Conservation (phyloP, 768 basidiomycete genomes). For the Phylloporus rhodoxanthus region DNA sequence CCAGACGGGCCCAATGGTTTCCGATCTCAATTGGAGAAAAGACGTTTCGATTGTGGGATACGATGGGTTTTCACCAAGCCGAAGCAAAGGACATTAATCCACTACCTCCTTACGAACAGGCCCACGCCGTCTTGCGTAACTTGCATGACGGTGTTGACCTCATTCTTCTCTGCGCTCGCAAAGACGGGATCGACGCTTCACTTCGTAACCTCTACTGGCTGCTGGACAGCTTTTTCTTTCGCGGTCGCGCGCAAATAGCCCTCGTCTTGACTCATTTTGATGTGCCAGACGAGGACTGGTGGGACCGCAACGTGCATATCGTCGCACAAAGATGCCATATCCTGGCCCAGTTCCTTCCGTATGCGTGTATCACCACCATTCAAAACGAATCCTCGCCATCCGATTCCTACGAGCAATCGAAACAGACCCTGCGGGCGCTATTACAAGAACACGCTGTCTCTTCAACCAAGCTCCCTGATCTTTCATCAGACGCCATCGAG, state of each 20-base stretch:
- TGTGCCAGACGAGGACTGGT: too few species aligned
- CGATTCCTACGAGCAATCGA: slow-evolving; percentile 13
- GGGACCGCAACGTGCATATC: too few species aligned
- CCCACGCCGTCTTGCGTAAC: slow-evolving; percentile 30
- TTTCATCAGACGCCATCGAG: slow-evolving; percentile 8
- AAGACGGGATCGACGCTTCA: too few species aligned
- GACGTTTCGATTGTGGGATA: slow-evolving; percentile 32
- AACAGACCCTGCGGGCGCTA: slow-evolving; percentile 7
- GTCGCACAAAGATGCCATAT: slow-evolving; percentile 11
- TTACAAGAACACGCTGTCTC: slow-evolving; percentile 4
- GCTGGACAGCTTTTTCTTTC: slow-evolving; percentile 36
- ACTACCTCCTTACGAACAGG: slow-evolving; percentile 24
- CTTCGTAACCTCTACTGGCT: too few species aligned
- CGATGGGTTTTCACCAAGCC: slow-evolving; percentile 30
- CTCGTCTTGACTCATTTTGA: too few species aligned
- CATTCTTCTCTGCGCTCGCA: too few species aligned
- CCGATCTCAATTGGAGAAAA: slow-evolving; percentile 16
- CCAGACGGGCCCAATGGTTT: slow-evolving; percentile 23
- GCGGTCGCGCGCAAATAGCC: slow-evolving; percentile 30
- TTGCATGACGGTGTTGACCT: too few species aligned
- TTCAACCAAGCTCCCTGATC: slow-evolving; percentile 12
- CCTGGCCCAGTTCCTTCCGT: slow-evolving; percentile 6
- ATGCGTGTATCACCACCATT: slow-evolving; percentile 19
- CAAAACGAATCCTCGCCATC: background rate
- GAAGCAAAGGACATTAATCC: slow-evolving; percentile 10